Base-by-base conservation (phyloP, 106 monocot genomes). In the Dendrobium catenatum region DNA sequence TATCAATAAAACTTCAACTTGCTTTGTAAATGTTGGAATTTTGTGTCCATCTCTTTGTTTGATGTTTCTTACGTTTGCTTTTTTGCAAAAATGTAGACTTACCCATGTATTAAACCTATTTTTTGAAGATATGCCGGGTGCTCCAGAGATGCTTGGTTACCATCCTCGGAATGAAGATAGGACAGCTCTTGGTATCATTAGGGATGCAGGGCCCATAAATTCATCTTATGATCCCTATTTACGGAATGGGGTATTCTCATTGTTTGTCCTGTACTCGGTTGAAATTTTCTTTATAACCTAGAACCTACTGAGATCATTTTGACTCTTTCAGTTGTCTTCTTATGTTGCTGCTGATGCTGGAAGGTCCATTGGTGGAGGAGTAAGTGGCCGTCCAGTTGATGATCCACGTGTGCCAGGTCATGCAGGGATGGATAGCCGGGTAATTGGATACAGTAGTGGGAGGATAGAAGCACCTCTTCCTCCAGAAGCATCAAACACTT, bases 161-260 rank as follows among this genome's bases (percentile, higher is more conserved):
- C 79, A 86, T 42, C 81, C 89, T 49, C 92, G 87, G 66, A 90
- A 88, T 9, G 94, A 94, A 58, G 90, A 89, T n/a, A 83, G 87
- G 72, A 20, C 67, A 8, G 82, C 66, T 44, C 84, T 77, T 68
- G 48, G 51, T 79, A 49, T 82, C 47, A 56, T 85, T 13, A 90
- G 87, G 83, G 93, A 96, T 70, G 85, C 81, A n/a, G 90, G 90
- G 42, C 78, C 94, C 5, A 83, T 96, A 47, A 86, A 83, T 74
- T 94, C 94, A 46, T 94, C 96, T 7, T 96, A 96, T 82, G 96
- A 96, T 61, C 96, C 81, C 77, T 96, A 92, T 80, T 79, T 92
- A 22, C 87, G 84, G 4, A 94, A 89, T 86, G 91, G 90, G 89
- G 96, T 96, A 93, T 68, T 16, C 9, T 75, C 22, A 31, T 33